phyloP scores from a whole-genome alignment of 495 filamentous ascomycete genomes.

The Hyaloscypha finlandica region DNA sequence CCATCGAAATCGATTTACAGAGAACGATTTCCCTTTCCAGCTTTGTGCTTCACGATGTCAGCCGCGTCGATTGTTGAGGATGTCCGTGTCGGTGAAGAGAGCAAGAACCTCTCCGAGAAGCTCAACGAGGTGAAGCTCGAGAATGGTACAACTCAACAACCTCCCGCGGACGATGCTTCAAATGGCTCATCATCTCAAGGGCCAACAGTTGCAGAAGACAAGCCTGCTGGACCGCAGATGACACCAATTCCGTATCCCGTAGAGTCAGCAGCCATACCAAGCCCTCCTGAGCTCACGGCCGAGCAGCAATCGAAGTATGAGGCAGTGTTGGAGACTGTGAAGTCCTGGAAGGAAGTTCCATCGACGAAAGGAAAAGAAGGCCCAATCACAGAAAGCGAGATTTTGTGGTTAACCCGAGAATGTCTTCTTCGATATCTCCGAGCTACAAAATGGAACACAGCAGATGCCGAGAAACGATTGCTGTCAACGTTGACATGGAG shows the following conservation, averaged over 20 bases:
- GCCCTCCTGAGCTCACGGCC: constrained; percentile 57
- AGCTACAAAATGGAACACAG: constrained; percentile 85
- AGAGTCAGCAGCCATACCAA: constrained; percentile 50
- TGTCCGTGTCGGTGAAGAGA: not conserved
- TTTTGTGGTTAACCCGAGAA: constrained; percentile 86
- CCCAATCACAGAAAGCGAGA: constrained; percentile 77
- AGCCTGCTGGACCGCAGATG: constrained; percentile 50
- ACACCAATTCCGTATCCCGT: constrained; percentile 70
- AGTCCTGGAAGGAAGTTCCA: constrained; percentile 71
- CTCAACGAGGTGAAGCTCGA: constrained; percentile 20
- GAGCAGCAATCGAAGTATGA: constrained; percentile 89
- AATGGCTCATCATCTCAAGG: not conserved
- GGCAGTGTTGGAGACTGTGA: constrained; percentile 64
- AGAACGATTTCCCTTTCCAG: not conserved
- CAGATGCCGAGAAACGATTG: constrained; percentile 75
- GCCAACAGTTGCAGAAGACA: constrained; percentile 41
- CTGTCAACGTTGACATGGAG: constrained; percentile 83
- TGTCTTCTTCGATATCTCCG: constrained; percentile 92
- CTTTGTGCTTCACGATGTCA: constrained; percentile 11
- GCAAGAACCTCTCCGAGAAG: constrained; percentile 12
- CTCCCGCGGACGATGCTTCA: not conserved
- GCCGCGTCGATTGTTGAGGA: constrained; percentile 16
- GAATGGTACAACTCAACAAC: not conserved
- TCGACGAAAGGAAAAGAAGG: constrained; percentile 58
- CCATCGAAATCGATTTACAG: not conserved